Evolutionary conservation across 1,139 yeast species (phyloP), one percentile per base, ranked within the genome.

Genomic region (Geotrichum aggregatum): DNA sequence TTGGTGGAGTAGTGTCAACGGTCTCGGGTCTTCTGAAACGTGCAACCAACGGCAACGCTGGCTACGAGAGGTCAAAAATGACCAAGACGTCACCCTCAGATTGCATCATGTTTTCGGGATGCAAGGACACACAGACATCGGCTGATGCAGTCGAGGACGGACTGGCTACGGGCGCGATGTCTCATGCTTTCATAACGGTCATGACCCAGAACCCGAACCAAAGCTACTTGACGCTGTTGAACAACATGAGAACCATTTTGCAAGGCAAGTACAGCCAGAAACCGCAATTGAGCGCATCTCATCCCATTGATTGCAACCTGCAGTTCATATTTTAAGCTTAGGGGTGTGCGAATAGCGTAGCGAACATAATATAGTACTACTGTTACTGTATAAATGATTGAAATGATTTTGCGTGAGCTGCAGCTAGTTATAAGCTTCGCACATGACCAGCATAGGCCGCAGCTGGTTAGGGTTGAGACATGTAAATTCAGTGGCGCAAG

Each of bases 91-190:
- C 95, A 0, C 84, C 95, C 1, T 96, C 96, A 1, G 97, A 91
- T 71, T 91, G 87, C 38, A 80, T 91, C 35, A 80, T 84, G 69
- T 75, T 91, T 53, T 83, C 94, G 8, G 98, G 98, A 11, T 89
- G 97, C 64, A 88, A 87, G 69, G 97, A 91, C 69, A 81, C 83
- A 56, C 96, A 83, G 65, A 79, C 83, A 0, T 68, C 72, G 54
- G 96, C 96, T 5, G 96, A 88, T 68, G 86, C 97, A 1, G 74
- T 73, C 24, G 91, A 85, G 64, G 81, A 80, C 48, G 95, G 96
- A 22, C 72, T 71, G 40, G 82, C 86, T 42, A 88, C 96, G 0
- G 98, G 98, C 54, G 98, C 98, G 19, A 87, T 91, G 95, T 85
- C 95, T 48, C 88, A 84, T 76, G 86, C 97, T 0, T 89, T 91